Base-by-base conservation (phyloP, 1,284 basidiomycete species). In the Cutaneotrichosporon sp. region DNA sequence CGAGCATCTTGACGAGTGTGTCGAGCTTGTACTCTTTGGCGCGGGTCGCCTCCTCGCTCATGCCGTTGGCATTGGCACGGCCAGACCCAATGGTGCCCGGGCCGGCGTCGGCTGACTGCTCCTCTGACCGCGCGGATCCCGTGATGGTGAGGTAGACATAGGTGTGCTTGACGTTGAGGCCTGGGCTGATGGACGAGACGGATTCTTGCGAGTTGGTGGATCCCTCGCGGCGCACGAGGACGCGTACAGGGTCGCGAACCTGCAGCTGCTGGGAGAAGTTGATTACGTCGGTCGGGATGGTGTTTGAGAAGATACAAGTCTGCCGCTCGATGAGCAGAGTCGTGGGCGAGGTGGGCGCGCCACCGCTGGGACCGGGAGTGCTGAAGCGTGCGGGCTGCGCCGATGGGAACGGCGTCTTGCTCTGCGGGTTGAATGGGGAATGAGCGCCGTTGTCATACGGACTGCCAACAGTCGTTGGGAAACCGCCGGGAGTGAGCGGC, bases 11-110 rank as follows among this genome's bases (percentile, higher is more conserved):
- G 22, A 88, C 85, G 31, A 98, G 80, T 16, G 91, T 92, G 67
- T 98, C 93, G 47, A 98, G 79, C 76, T 98, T 98, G 89, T 92
- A 97, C 75, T 97, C 93, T 59, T 90, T 82, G 32, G 91, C 91
- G 70, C 90, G 87, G 12, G 84, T 83, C 41, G 84, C 90, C 75
- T 93, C 90, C 12, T 88, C 86, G 71, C 64, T 73, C 11, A 84
- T 82, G 4, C 83, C 80, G 35, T 85, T 82, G 3, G 61, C 56
- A 22, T 57, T 65, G 14, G 54, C 53, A 48, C 90, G 79, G 12
- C 90, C 90, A 22, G 89, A 90, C 17, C 91, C 91, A 60, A 92
- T 91, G 46, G 91, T 92, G 10, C 90, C 90, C 27, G 88, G 80
- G 5, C 90, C 89, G 27, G 80, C 73, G 16, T 79, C 75, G 34